Percentiles rank a stretch among this genome's conserved stretches.
Conservation (phyloP, 108 stramenopile species). For the Parmales sp. region DNA sequence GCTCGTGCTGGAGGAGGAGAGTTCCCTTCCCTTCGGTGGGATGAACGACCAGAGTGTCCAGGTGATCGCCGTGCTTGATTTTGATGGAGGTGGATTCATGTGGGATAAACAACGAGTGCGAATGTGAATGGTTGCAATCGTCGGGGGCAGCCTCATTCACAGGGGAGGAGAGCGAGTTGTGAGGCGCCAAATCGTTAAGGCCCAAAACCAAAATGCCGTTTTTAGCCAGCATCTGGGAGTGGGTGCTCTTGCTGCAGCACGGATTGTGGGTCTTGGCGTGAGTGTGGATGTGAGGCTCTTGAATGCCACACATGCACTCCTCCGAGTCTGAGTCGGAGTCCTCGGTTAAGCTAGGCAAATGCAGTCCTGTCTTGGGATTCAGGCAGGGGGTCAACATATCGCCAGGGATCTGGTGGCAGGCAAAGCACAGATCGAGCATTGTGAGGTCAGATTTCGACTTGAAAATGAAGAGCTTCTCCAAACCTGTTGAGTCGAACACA, state of each 20-base stretch:
- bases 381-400: neutral
- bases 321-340: neutral
- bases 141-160: neutral
- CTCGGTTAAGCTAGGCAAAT: too few relatives aligned
- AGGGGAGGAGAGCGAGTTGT: neutral
- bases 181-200: too few relatives aligned
- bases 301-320: neutral
- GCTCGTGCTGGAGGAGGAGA: neutral
- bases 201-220: too few relatives aligned
- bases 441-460: too few relatives aligned
- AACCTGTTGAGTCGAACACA: too few relatives aligned
- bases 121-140: neutral
- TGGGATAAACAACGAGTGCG: neutral
- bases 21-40: too few relatives aligned
- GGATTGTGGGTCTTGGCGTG: neutral
- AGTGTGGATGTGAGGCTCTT: neutral
- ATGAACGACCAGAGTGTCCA: too few relatives aligned
- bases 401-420: neutral
- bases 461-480: too few relatives aligned
- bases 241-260: neutral
- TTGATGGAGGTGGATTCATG: neutral
- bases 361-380: too few relatives aligned
- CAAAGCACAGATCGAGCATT: too few relatives aligned
- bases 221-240: neutral
- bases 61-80: neutral